Evolutionary conservation across 176 grass and related monocot genomes (phyloP), one percentile per base, ranked within the genome.

Genomic region (Bonia amplexicaulis): DNA sequence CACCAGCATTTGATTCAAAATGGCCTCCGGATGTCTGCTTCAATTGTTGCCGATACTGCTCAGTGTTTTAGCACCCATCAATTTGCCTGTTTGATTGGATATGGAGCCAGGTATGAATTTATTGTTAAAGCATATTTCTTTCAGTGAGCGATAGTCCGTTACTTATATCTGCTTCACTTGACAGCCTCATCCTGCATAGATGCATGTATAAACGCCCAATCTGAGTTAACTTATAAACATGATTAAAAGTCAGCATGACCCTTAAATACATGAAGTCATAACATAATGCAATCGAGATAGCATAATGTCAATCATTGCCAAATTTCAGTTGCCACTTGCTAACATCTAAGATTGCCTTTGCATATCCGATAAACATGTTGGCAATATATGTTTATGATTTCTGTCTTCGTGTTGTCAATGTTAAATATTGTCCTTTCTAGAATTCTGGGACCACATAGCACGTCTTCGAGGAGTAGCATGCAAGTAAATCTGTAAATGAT

Each of bases 1-100:
- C 97, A 99, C 76, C 97, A 99, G 82, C 93, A 99, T 94, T 90
- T 99, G 84, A 99, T 99, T 91, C 93, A 99, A 79, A 99, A 99
- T 88, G 97, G 97, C 51, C 88, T 99, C 55, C 87, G 93, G 23
- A 96, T 99, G 97, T 94, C 91, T 73, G 91, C 97, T 88, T 99
- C 93, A 26, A 96, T 96, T 89, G 92, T 96, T 88, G 93, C 90
- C 68, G 93, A 99, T 67, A 99, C 97, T 86, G 97, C 97, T 88
- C 97, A 99, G 84, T 99, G 97, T 87, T 96, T 99, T 78, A 99
- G 93, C 83, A 99, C 97, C 15, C 97, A 99, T 92, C 97, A 99
- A 15, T 99, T 99, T 89, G 93, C 97, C 37, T 99, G 97, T 89
- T 90, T 99, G 86, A 94, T 99, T 59, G 97, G 97, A 90, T 99